phyloP scores from a whole-genome alignment of 805 yeast species.

The Ogataea parapolymorpha region DNA sequence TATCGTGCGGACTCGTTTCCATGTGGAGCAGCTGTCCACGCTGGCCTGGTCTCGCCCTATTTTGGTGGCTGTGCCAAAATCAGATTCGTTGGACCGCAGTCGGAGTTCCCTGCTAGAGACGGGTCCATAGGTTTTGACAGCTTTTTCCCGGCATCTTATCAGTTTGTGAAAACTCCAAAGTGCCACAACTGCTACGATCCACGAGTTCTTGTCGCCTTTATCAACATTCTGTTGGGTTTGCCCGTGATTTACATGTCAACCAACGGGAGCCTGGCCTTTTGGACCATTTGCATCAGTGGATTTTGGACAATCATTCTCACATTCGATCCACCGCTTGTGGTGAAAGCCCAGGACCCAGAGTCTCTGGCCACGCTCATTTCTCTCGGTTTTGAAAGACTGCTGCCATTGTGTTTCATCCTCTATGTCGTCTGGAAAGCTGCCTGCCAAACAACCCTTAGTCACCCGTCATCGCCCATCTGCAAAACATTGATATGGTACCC shows the following conservation, averaged over 20 bases:
- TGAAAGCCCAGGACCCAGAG: constrained; percentile 51
- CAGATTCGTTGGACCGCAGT: constrained; percentile 52
- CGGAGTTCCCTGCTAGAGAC: constrained; percentile 48
- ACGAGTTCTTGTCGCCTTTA: constrained; percentile 48
- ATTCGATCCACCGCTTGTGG: constrained; percentile 73
- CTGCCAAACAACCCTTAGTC: constrained; percentile 44
- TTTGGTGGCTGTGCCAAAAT: constrained; percentile 77
- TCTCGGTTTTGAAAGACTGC: constrained; percentile 64
- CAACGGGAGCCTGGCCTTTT: constrained; percentile 48
- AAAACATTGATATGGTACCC: constrained; percentile 68
- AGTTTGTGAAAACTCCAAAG: constrained; percentile 45
- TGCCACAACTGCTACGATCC: constrained; percentile 74
- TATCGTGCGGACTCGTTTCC: constrained; percentile 88
- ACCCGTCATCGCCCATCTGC: constrained; percentile 37
- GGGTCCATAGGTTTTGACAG: constrained; percentile 59
- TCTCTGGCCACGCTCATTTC: constrained; percentile 62
- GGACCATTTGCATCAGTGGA: constrained; percentile 61
- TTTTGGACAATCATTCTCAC: constrained; percentile 79
- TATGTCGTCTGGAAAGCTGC: constrained; percentile 66
- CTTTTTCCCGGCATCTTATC: constrained; percentile 72
- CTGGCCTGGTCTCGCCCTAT: constrained; percentile 70
- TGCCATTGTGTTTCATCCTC: constrained; percentile 71
- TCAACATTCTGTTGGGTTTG: constrained; percentile 61
- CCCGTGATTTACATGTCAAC: constrained; percentile 53
- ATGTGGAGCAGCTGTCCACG: constrained; percentile 87